A percentile compares a stretch with the other conserved stretches of the same genome.
phyloP scores from a whole-genome alignment of 2,329 filamentous ascomycete species.

The Aspergillus melleus region DNA sequence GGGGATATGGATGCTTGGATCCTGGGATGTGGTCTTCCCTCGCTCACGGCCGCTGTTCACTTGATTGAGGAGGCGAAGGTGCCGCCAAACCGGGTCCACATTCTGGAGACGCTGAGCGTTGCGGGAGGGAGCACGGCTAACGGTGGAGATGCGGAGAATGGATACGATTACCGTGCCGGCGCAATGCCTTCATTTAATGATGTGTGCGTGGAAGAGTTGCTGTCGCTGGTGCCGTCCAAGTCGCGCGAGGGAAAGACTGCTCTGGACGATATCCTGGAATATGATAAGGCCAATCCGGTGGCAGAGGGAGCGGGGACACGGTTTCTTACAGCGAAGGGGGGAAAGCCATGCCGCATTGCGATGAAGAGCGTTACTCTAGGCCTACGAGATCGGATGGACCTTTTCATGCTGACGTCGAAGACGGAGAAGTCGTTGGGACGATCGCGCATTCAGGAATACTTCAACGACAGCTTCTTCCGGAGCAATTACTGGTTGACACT shows the following conservation, averaged over 20 bases:
- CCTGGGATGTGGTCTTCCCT: slow-evolving; percentile 37
- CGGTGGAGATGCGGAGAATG: slow-evolving; percentile 29
- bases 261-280: slow-evolving; percentile 19
- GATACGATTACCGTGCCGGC: slow-evolving; percentile 39
- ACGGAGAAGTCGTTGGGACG: slow-evolving; percentile 18
- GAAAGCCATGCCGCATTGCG: slow-evolving; percentile 8
- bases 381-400: slow-evolving; percentile 19
- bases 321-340: slow-evolving; percentile 11
- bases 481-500: slow-evolving; percentile 29
- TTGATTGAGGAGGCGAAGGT: slow-evolving; percentile 37
- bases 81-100: slow-evolving; percentile 34
- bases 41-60: slow-evolving; percentile 38
- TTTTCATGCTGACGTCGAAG: slow-evolving; percentile 18
- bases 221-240: slow-evolving; percentile 31
- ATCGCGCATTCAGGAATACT: slow-evolving; percentile 18
- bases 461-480: slow-evolving; percentile 21
- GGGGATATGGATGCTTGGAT: slow-evolving; percentile 32
- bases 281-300: neutral
- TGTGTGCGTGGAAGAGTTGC: slow-evolving; percentile 34
- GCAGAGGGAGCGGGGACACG: slow-evolving; percentile 10
- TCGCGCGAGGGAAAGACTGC: slow-evolving; percentile 12
- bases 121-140: slow-evolving; percentile 33
- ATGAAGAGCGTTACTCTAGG: slow-evolving; percentile 11
- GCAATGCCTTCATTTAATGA: slow-evolving; percentile 37
- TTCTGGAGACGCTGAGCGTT: slow-evolving; percentile 32